Base-by-base conservation (phyloP, 2,329 filamentous ascomycete species). In the Raffaelea albimanens region DNA sequence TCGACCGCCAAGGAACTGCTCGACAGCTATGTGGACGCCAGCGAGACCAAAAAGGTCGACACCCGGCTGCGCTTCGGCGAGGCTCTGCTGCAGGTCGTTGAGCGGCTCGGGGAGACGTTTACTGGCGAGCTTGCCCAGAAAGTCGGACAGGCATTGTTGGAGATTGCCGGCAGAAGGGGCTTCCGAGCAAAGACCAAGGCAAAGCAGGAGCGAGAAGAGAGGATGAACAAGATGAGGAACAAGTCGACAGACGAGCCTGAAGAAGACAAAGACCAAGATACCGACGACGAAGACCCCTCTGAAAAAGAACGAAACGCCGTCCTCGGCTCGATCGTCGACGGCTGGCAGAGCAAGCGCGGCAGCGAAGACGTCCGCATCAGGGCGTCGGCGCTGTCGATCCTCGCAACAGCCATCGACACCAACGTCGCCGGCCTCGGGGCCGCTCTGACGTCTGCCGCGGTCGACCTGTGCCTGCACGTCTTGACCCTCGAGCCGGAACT, bases 331-430 rank as follows among this genome's bases (percentile, higher is more conserved):
- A 85, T 87, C 50, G 69, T 87, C 1, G 66, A 72, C 14, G 82
- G 81, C 46, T 87, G 84, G 84, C 73, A 82, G 53, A 74, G 80
- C 52, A 80, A 78, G 48, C 67, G 72, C 16, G 82, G 81, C 0
- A 72, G 73, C 50, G 84, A 88, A 59, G 84, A 88, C 57, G 68
- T 87, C 13, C 73, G 85, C 4, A 75, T 89, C 54, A 77, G 85
- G 1, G 67, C 82, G 14, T 87, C 83, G 20, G 80, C 83, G 4
- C 61, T 89, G 7, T 83, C 82, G 4, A 73, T 88, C 42, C 68
- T 88, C 40, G 75, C 76, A 1, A 65, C 65, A 2, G 70, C 71
- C 0, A 61, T 87, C 22, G 82, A 87, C 59, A 75, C 71, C 2
- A 82, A 80, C 53, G 65, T 82, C 4, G 63, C 65, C 1, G 79